Base-by-base conservation (phyloP, 495 filamentous ascomycete species). In the Penicillium ucsense region DNA sequence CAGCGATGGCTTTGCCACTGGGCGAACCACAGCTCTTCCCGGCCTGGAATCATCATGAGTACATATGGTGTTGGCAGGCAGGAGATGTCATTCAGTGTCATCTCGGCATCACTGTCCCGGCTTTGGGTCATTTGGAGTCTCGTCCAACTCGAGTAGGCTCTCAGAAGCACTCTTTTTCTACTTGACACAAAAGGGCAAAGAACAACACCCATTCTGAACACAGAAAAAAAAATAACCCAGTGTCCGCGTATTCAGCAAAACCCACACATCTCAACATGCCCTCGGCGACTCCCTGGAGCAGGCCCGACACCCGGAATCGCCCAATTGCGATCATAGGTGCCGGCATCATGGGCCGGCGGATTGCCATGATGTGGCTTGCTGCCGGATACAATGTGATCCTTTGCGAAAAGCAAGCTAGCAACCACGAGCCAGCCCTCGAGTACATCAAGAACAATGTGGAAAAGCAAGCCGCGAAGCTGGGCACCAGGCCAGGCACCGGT, bases 271-370 rank as follows among this genome's bases (percentile, higher is more conserved):
- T 20, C 20, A 20, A 20, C 27, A 49, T 50, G 51, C 33, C 44
- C 11, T 33, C 43, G 9, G 6, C 48, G 20, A 48, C 51, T 6
- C 46, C 51, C 0, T 61, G 55, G 52, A 55, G 34, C 31, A 47
- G 38, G 31, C 55, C 55, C 8, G 50, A 59, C 39, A 60, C 65
- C 46, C 50, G 47, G 38, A 58, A 31, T 42, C 63, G 62, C 10
- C 67, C 68, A 9, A 63, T 74, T 34, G 59, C 59, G 31, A 49
- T 74, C 11, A 48, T 73, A 32, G 70, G 71, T 32, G 66, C 49
- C 36, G 68, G 70, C 35, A 60, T 72, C 4, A 66, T 72, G 42
- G 70, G 68, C 41, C 70, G 67, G 28, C 59, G 65, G 11, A 59
- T 74, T 5, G 46, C 47, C 28, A 60, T 50, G 53, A 59, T 60